Base-by-base conservation (phyloP, 1,139 yeast genomes). In the Suhomyces yuchorum region DNA sequence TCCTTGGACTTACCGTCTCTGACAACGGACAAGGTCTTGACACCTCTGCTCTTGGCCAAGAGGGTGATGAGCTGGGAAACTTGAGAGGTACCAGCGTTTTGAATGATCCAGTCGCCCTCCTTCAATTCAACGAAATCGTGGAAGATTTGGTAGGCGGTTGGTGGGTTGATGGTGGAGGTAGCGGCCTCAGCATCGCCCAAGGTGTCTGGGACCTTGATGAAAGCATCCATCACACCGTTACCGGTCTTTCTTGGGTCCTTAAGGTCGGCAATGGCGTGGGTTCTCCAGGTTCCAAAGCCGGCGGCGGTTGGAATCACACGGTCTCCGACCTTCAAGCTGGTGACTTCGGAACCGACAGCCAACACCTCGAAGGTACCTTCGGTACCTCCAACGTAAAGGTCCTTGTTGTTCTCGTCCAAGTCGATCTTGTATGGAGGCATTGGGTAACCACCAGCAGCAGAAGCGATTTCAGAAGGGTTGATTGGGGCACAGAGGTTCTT, bases 381-480 rank as follows among this genome's bases (percentile, higher is more conserved):
- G 50, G 69, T 74, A 33, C 79, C 79, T 42, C 73, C 70, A 8
- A 75, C 71, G 37, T 72, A 71, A 4, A 68, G 60, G 11, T 30
- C 38, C 33, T 42, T 36, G 19, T 70, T 68, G 46, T 67, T 66
- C 3, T 55, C 49, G 19, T 70, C 65, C 53, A 66, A 66, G 8
- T 57, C 56, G 30, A 66, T 63, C 42, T 66, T 62, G 46, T 64
- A 64, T 4, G 77, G 77, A 37, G 66, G 68, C 14, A 73, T 64
- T 12, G 77, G 76, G 55, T 74, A 74, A 7, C 67, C 69, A 8
- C 79, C 79, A 50, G 65, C 68, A 28, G 74, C 65, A 51, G 71
- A 78, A 49, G 69, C 67, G 44, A 73, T 60, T 55, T 74, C 79
- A 7, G 77, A 70, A 1, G 79, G 79, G 54, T 74, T 74, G 37